A percentile compares a stretch with the other conserved stretches of the same genome.
Evolutionary conservation across 2,329 filamentous ascomycete species (phyloP).

Genomic region (Pyrenophora seminiperda): DNA sequence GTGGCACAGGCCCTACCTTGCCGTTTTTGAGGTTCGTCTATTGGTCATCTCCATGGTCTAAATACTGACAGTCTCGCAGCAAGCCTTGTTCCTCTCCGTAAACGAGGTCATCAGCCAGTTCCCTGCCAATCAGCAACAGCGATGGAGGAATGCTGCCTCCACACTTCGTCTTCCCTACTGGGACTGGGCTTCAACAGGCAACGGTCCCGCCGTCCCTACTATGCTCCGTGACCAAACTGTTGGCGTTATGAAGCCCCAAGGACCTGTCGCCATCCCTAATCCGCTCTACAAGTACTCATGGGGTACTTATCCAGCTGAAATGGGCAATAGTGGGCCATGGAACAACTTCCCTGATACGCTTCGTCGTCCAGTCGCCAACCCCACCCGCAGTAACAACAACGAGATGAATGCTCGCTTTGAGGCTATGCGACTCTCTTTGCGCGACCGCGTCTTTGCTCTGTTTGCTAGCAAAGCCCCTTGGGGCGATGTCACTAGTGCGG

Average conservation of each 20-base stretch:
- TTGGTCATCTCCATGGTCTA: not conserved
- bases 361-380: constrained; percentile 40
- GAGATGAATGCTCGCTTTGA: constrained; percentile 39
- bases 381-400: constrained; percentile 47
- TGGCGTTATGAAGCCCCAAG: constrained; percentile 50
- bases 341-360: constrained; percentile 41
- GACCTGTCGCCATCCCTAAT: constrained; percentile 49
- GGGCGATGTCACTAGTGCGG: constrained; percentile 37
- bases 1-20: constrained; percentile 84
- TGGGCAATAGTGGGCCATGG: constrained; percentile 48
- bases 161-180: constrained; percentile 55
- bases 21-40: constrained; percentile 60
- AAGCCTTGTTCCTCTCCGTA: constrained; percentile 51
- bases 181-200: constrained; percentile 53
- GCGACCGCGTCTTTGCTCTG: constrained; percentile 45
- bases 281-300: constrained; percentile 55
- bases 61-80: constrained; percentile 34
- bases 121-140: constrained; percentile 45
- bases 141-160: constrained; percentile 49
- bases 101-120: constrained; percentile 51
- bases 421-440: constrained; percentile 37
- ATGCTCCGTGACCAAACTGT: constrained; percentile 51
- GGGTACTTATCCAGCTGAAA: constrained; percentile 58
- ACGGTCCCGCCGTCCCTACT: constrained; percentile 38
- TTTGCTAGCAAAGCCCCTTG: constrained; percentile 42